Percentiles rank a stretch among this genome's conserved stretches.
phyloP scores from a whole-genome alignment of 2,329 filamentous ascomycete species.

The Fusarium euwallaceae region DNA sequence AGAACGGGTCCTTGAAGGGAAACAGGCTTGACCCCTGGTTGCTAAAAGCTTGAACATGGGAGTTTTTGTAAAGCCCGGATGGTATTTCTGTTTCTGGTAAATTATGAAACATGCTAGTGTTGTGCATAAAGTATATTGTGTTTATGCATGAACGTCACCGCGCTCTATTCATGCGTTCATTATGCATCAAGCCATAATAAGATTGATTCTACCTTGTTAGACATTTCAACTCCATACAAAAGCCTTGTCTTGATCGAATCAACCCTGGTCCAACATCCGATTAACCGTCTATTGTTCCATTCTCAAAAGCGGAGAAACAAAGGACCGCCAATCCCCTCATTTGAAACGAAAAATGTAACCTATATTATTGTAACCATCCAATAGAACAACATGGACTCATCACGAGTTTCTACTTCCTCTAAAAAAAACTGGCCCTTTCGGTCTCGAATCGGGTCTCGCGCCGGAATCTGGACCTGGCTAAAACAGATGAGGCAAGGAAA shows the following conservation, averaged over 20 bases:
- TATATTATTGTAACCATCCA: neutral
- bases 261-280: neutral
- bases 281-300: neutral
- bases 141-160: neutral
- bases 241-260: neutral
- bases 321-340: conserved; percentile 18
- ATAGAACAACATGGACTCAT: neutral
- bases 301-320: conserved; percentile 15
- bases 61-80: neutral
- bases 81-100: neutral
- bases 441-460: conserved; percentile 15
- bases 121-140: neutral
- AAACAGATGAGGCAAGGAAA: conserved; percentile 26
- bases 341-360: neutral
- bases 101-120: neutral
- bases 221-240: neutral
- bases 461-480: neutral
- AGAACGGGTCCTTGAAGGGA: neutral
- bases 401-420: neutral
- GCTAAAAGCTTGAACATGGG: neutral
- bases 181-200: neutral
- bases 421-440: conserved; percentile 6
- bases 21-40: neutral
- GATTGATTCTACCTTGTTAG: neutral
- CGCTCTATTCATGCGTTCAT: neutral